A percentile compares a stretch with the other conserved stretches of the same genome.
phyloP scores from a whole-genome alignment of 805 yeast species.

The Candida fluviatilis region DNA sequence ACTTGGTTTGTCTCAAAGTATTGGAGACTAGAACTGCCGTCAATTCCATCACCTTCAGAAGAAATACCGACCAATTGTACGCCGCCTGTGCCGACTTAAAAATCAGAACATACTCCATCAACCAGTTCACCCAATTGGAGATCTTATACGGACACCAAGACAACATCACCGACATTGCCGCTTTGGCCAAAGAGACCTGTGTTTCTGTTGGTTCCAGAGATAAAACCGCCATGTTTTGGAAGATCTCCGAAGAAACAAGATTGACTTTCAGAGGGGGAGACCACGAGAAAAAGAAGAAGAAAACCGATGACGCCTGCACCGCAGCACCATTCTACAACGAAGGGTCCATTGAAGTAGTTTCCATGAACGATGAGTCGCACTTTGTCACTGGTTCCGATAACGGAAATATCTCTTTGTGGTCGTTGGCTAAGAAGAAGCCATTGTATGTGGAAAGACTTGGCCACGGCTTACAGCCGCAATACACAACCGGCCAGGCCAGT shows the following conservation, averaged over 20 bases:
- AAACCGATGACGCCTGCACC: slow-evolving; percentile 15
- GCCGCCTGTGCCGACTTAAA: slow-evolving; percentile 92
- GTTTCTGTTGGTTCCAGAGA: slow-evolving; percentile 95
- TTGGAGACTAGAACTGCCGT: slow-evolving; percentile 76
- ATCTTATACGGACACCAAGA: slow-evolving; percentile 95
- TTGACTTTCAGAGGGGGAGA: slow-evolving; percentile 93
- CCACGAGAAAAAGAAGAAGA: slow-evolving; percentile 39
- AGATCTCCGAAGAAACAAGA: slow-evolving; percentile 91
- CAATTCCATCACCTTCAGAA: slow-evolving; percentile 69
- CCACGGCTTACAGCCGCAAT: slow-evolving; percentile 64
- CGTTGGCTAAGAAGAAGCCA: slow-evolving; percentile 86
- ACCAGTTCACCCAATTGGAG: slow-evolving; percentile 85
- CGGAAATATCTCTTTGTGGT: slow-evolving; percentile 89
- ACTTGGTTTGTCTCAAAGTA: slow-evolving; percentile 68
- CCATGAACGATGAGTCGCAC: slow-evolving; percentile 88
- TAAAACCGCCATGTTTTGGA: slow-evolving; percentile 94
- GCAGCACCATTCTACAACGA: slow-evolving; percentile 49
- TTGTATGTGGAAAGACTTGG: slow-evolving; percentile 61
- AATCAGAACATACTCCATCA: slow-evolving; percentile 80
- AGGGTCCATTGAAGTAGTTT: slow-evolving; percentile 86
- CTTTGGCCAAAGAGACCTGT: slow-evolving; percentile 84
- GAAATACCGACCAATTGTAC: slow-evolving; percentile 77
- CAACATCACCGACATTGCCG: slow-evolving; percentile 72
- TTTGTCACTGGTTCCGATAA: slow-evolving; percentile 95
- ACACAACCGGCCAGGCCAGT: slow-evolving; percentile 37